Evolutionary conservation across 2,329 filamentous ascomycete genomes (phyloP), one percentile per base, ranked within the genome.

Genomic region (Teratosphaeria gauchensis): DNA sequence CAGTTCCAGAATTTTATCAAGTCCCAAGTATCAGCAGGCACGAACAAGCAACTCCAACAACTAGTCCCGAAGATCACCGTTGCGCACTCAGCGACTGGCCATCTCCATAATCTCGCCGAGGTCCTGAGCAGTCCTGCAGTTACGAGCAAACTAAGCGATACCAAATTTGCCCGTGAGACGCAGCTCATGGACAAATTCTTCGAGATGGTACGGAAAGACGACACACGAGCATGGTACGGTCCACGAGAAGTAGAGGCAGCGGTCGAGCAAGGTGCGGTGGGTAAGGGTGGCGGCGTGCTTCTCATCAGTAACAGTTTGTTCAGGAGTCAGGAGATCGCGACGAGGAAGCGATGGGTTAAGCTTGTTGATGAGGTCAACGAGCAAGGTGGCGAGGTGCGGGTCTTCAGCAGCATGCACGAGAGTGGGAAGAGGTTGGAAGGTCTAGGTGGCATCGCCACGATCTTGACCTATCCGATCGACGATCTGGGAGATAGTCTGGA

Each of bases 401-500:
- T 97, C n/a, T 75, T 97, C 31, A 97, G 92, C 73, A 92, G 89
- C 67, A 88, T 95, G 69, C 92, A 97, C 73, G 92, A 96, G 77
- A 96, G 92, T 72, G 94, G 94, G 0, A 87, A 88, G 76, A 80
- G 91, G 60, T 75, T 99, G 14, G 89, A 92, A 64, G 88, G 86
- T 12, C 73, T 97, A 61, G 92, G 94, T 1, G 89, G 91, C 19
- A 87, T 99, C 62, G 94, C 92, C 16, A 91, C 91, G 1, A 87
- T 96, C 31, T 76, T 96, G 63, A 96, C 92, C 12, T 99, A 92
- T 71, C 92, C 94, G 0, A 81, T 97, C 19, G 91, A 95, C 64
- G 77, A 95, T 52, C 89, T 95, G 62, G 86, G 92, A 35, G 85
- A 87, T 1, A 67, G 61, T 24, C 61, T 66, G 48, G 67, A 65